These are phyloP conservation scores for Trichophyton rubrum DNA, from an alignment of 2,329 filamentous ascomycete species.

Conservation along the genomic window DNA sequence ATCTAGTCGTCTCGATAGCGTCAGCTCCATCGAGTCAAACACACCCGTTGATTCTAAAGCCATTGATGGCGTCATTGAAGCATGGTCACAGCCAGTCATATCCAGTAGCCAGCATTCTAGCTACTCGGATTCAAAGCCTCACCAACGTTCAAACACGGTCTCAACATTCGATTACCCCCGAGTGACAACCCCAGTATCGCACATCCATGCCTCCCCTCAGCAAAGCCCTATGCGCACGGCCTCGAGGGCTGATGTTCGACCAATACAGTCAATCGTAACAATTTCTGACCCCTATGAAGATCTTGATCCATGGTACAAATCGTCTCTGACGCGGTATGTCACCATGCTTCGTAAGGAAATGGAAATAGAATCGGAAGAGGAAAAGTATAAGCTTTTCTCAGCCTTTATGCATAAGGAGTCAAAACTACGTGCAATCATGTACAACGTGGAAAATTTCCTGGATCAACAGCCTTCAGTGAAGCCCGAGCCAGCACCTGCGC, in stretches of 20 bases:
- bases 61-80: slow-evolving; percentile 35
- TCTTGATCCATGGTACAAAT: slow-evolving; percentile 46
- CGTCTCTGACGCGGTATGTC: slow-evolving; percentile 43
- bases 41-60: slow-evolving; percentile 18
- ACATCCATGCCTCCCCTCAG: slow-evolving; percentile 7
- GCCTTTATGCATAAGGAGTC: slow-evolving; percentile 38
- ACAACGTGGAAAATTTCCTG: slow-evolving; percentile 34
- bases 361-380: slow-evolving; percentile 35
- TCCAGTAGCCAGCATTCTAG: neutral
- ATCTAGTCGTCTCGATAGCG: slow-evolving; percentile 20
- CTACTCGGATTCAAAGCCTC: neutral
- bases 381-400: slow-evolving; percentile 43
- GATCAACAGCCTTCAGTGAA: slow-evolving; percentile 12
- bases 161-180: slow-evolving; percentile 8
- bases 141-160: slow-evolving; percentile 1
- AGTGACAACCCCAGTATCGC: slow-evolving; percentile 7
- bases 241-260: slow-evolving; percentile 5
- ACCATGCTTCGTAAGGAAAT: slow-evolving; percentile 44
- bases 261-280: slow-evolving; percentile 12
- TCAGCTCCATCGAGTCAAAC: slow-evolving; percentile 18
- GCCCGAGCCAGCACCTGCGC: slow-evolving; percentile 5
- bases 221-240: neutral
- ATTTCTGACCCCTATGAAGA: slow-evolving; percentile 39
- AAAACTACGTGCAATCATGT: slow-evolving; percentile 36
- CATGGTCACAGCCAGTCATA: slow-evolving; percentile 30